Base-by-base conservation (phyloP, 2,329 filamentous ascomycete species). In the Tolypocladium ophioglossoides region DNA sequence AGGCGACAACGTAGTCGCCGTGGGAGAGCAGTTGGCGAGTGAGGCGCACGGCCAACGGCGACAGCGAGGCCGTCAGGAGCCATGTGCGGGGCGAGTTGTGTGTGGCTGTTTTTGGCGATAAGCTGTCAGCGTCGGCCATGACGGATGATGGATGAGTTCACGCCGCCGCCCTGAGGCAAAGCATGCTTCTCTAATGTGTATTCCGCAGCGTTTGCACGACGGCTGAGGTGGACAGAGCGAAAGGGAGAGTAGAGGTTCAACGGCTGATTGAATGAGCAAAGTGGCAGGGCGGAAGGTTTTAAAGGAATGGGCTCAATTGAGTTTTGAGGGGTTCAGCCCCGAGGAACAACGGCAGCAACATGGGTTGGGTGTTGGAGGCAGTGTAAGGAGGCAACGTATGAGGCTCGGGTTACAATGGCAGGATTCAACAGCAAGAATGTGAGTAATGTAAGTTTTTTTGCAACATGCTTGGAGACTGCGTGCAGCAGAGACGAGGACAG, bases 1-100 rank as follows among this genome's bases (percentile, higher is more conserved):
- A 94, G 6, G 90, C 87, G 50, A 92, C 86, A 49, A 95, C 87
- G 67, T 87, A 91, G 70, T 97, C 94, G 50, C 94, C 92, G 70
- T 96, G 91, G n/a, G 83, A 83, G 50, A 97, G 84, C 46, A 95
- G 78, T 62, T 89, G 82, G 53, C 87, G 84, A 53, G 90, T 87
- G 55, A 96, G 79, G 48, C 89, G 86, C 56, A 96, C 87, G 53
- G 86, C 86, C 59, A 96, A 80, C 14, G 92, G 90, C 38, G 90
- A 92, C 56, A 92, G 82, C 37, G 89, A 89, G 56, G 89, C 86
- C 12, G 91, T 96, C 60, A 99, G 76, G 66, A 99, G 85, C 94
- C 94, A 97, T 64, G 92, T 89, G 64, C 92, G 86, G 51, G 91
- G 91, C 35, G 82, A 85, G 65, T 85, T 85, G 69, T 85, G 82